Percentiles rank a stretch among this genome's conserved stretches.
phyloP scores from a whole-genome alignment of 192 early-diverging fungal genomes.

The Umbelopsis vinacea region DNA sequence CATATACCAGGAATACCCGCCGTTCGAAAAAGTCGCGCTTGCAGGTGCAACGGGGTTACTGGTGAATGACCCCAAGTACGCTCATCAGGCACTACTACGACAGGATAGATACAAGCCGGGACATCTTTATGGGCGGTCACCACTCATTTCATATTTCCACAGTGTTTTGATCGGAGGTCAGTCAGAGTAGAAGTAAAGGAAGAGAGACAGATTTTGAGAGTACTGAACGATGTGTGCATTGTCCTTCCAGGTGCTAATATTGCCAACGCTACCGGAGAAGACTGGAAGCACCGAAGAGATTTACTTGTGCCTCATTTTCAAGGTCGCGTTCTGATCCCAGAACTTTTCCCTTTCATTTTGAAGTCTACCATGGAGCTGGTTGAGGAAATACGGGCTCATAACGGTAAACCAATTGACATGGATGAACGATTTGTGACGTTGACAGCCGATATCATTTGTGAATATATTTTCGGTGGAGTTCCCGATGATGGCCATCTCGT shows the following conservation, averaged over 20 bases:
- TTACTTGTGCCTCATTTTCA: slow-evolving; percentile 20
- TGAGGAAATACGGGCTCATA: background rate
- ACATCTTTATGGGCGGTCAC: background rate
- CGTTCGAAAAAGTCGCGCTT: background rate
- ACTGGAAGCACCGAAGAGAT: slow-evolving; percentile 19
- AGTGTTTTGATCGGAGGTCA: slow-evolving; percentile 10
- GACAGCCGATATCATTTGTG: slow-evolving; percentile 23
- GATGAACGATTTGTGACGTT: background rate
- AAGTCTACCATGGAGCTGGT: background rate
- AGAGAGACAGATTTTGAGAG: too few species aligned
- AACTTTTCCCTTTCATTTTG: slow-evolving; percentile 10
- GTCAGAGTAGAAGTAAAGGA: too few species aligned
- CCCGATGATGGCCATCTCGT: background rate
- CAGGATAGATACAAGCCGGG: slow-evolving; percentile 9
- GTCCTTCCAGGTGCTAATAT: background rate
- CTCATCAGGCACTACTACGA: background rate
- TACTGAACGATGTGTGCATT: too few species aligned
- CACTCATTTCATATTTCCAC: background rate
- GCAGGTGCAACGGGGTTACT: background rate
- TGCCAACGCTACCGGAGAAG: slow-evolving; percentile 4
- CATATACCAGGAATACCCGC: background rate
- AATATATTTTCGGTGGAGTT: slow-evolving; percentile 19
- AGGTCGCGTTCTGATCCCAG: slow-evolving; percentile 1
- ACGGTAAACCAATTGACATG: slow-evolving; percentile 4
- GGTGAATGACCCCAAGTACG: background rate